Conservation (phyloP, 2,329 filamentous ascomycete species). For the Catunica adiposa region DNA sequence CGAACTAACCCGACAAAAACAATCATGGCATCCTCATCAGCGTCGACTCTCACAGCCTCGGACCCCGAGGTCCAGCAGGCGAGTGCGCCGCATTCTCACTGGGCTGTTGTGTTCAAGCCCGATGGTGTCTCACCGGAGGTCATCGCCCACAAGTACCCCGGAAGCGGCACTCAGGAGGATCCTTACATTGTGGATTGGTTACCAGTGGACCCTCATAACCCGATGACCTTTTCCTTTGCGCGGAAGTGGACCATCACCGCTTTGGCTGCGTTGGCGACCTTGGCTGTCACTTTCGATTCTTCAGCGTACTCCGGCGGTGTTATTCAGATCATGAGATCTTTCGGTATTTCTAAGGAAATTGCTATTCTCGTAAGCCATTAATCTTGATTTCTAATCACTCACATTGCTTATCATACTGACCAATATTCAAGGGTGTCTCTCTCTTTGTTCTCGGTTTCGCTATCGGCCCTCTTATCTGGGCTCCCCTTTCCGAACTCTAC, state of each 20-base stretch:
- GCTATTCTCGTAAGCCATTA: slow-evolving; percentile 28
- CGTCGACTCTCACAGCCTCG: slow-evolving; percentile 15
- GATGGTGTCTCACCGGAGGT: slow-evolving; percentile 40
- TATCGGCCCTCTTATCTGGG: slow-evolving; percentile 48
- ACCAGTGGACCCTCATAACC: slow-evolving; percentile 48
- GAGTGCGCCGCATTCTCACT: slow-evolving; percentile 27
- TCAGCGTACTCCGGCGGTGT: slow-evolving; percentile 49
- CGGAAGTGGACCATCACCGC: slow-evolving; percentile 52
- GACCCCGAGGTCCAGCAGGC: slow-evolving; percentile 28
- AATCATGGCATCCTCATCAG: slow-evolving; percentile 9
- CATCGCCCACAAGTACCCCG: slow-evolving; percentile 37
- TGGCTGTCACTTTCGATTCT: slow-evolving; percentile 54
- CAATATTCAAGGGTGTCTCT: slow-evolving; percentile 32
- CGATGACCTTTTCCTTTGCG: slow-evolving; percentile 37
- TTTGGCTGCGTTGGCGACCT: slow-evolving; percentile 43
- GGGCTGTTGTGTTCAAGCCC: slow-evolving; percentile 39
- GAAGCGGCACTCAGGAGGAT: slow-evolving; percentile 46
- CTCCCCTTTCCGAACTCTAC: slow-evolving; percentile 47
- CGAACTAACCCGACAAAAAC: not conserved
- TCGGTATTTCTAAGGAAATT: slow-evolving; percentile 33
- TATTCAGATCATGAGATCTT: slow-evolving; percentile 35
- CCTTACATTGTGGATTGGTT: slow-evolving; percentile 56
- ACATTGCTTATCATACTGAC: not conserved
- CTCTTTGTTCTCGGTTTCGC: slow-evolving; percentile 47
- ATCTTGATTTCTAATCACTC: too few relatives aligned